Evolutionary conservation across 2,329 filamentous ascomycete species (phyloP).

Genomic region (Aspergillus brasiliensis): DNA sequence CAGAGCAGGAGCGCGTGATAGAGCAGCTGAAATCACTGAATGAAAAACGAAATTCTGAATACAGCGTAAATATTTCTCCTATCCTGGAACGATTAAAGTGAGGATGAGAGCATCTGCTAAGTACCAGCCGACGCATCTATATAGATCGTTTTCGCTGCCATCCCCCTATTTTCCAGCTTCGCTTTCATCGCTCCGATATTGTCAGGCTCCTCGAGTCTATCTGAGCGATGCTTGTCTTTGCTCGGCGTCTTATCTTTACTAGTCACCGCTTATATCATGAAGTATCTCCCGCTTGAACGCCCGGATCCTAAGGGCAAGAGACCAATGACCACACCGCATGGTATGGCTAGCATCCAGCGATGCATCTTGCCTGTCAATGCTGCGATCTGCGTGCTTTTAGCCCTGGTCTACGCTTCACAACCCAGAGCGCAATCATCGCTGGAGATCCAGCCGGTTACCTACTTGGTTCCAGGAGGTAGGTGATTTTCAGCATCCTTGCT

Average conservation of each 20-base stretch:
- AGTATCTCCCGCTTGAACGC: conserved; percentile 28
- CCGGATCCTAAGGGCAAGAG: conserved; percentile 35
- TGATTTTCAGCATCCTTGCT: conserved; percentile 1
- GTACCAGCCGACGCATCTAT: conserved; percentile 5
- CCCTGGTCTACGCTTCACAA: conserved; percentile 29
- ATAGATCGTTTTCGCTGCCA: conserved; percentile 38
- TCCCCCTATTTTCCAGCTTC: conserved; percentile 37
- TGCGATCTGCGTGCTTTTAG: conserved; percentile 33
- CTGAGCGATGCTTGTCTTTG: conserved; percentile 32
- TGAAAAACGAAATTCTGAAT: conserved; percentile 42
- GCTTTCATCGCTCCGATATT: conserved; percentile 38
- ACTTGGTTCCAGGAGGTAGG: conserved; percentile 43
- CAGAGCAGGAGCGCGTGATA: conserved; percentile 48
- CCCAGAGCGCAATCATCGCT: conserved; percentile 16
- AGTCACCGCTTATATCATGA: conserved; percentile 43
- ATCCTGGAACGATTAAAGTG: not conserved
- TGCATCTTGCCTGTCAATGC: conserved; percentile 32
- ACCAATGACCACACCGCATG: conserved; percentile 25
- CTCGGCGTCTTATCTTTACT: conserved; percentile 40
- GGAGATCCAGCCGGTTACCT: conserved; percentile 30
- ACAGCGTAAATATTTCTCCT: conserved; percentile 36
- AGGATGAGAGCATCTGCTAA: not conserved
- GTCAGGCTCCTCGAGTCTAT: conserved; percentile 18
- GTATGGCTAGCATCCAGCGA: conserved; percentile 21
- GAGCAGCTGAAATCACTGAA: conserved; percentile 38